These are phyloP conservation scores for Kodamaea arcana DNA, from an alignment of 1,139 yeast genomes.

Conservation along the genomic window DNA sequence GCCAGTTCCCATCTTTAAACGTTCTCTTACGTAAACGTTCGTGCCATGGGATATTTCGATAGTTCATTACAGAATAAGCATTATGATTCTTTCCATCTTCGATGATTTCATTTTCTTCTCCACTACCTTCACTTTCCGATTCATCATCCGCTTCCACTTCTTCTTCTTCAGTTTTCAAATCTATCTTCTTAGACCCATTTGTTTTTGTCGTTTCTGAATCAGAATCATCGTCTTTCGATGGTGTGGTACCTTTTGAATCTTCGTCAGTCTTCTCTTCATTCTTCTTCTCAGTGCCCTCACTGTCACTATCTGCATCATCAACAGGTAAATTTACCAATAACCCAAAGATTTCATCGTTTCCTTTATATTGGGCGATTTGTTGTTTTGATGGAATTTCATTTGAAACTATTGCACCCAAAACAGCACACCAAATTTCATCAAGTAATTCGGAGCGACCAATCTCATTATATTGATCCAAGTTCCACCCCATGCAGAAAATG, in stretches of 20 bases:
- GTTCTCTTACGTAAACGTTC: slow-evolving; percentile 70
- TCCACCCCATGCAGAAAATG: slow-evolving; percentile 60
- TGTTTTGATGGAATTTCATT: slow-evolving; percentile 28
- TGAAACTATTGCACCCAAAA: slow-evolving; percentile 44
- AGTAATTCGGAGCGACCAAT: slow-evolving; percentile 51
- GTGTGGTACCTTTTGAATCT: slow-evolving; percentile 11
- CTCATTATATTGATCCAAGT: slow-evolving; percentile 37
- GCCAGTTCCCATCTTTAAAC: slow-evolving; percentile 86
- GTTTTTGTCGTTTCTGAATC: slow-evolving; percentile 5
- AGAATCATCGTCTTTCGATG: neutral
- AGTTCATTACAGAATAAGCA: slow-evolving; percentile 56
- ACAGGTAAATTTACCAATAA: slow-evolving; percentile 40
- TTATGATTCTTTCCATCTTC: slow-evolving; percentile 31
- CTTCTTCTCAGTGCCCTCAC: slow-evolving; percentile 20
- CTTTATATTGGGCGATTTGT: slow-evolving; percentile 19
- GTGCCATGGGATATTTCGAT: slow-evolving; percentile 68
- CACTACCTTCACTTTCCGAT: slow-evolving; percentile 13
- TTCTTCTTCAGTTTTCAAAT: slow-evolving; percentile 9
- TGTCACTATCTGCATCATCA: slow-evolving; percentile 19
- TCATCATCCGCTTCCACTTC: slow-evolving; percentile 4
- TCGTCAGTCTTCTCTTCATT: slow-evolving; percentile 18
- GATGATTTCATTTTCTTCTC: slow-evolving; percentile 12
- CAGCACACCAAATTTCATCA: slow-evolving; percentile 71
- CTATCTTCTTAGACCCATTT: slow-evolving; percentile 12
- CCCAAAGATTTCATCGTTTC: slow-evolving; percentile 30